Percentiles rank a stretch among this genome's conserved stretches.
Conservation (phyloP, 148 eudicot genomes). For the Spergularia marina region DNA sequence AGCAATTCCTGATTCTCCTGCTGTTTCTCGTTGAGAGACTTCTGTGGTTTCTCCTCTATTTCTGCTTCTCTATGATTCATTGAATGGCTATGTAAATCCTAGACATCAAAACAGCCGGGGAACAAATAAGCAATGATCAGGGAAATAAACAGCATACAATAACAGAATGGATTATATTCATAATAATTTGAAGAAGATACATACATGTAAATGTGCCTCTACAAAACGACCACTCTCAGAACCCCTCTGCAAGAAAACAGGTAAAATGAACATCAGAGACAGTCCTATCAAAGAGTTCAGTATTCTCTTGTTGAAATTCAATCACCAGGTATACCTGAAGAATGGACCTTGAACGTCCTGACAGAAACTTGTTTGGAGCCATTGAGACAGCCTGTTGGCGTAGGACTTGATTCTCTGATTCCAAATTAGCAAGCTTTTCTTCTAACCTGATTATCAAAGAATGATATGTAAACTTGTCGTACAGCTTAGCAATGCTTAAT, state of each 20-base stretch:
- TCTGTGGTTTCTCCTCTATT: conserved; percentile 88
- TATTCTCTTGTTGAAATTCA: neutral
- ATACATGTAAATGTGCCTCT: conserved; percentile 44
- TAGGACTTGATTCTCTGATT: conserved; percentile 93
- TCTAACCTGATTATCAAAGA: conserved; percentile 54
- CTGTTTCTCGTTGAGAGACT: conserved; percentile 94
- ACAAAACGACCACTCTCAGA: conserved; percentile 64
- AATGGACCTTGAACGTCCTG: conserved; percentile 83
- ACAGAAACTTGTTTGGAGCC: conserved; percentile 82
- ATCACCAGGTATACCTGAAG: conserved; percentile 60
- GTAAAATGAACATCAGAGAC: conserved; percentile 13
- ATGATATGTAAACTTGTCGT: conserved; percentile 2
- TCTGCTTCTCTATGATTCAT: conserved; percentile 69
- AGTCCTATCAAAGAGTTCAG: neutral
- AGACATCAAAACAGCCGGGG: conserved; percentile 7
- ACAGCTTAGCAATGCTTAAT: neutral
- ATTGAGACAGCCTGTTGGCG: conserved; percentile 98
- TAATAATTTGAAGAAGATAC: neutral
- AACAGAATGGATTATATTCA: neutral
- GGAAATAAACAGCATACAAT: neutral
- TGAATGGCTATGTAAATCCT: conserved; percentile 88
- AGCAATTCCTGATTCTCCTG: conserved; percentile 88
- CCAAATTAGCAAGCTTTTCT: conserved; percentile 82
- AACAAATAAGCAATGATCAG: neutral
- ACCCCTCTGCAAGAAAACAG: conserved; percentile 60